Evolutionary conservation across 495 filamentous ascomycete genomes (phyloP), one percentile per base, ranked within the genome.

Genomic region (Hypoxylon fragiforme): DNA sequence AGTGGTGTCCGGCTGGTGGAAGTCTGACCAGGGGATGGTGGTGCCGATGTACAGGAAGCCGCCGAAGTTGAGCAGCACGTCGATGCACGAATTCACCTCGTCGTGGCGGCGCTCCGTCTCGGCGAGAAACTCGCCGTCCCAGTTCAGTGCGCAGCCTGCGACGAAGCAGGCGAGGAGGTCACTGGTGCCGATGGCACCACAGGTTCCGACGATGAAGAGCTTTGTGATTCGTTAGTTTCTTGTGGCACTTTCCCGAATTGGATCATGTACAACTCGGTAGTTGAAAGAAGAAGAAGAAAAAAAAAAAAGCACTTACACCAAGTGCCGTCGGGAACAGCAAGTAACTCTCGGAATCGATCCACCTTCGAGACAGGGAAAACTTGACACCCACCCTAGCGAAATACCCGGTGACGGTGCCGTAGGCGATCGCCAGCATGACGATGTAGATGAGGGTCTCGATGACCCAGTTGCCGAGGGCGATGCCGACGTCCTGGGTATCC

Each of bases 121-220:
- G 1, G 88, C 76, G 0, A 91, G 86, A 71, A 90, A 95, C 85
- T 88, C 88, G 66, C 92, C 91, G 72, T 81, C 90, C 77, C 86
- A 87, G 37, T 88, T 95, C 59, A 96, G 87, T 6, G 81, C 84
- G 68, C 92, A 94, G 15, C 91, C 91, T 14, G 91, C 90, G 48
- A 95, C 82, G 60, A 96, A 96, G 68, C 89, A 95, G 12, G 91
- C 90, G 7, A 96, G 78, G n/a, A 95, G 84, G 61, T 95, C 91
- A 64, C 95, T 90, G 16, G 86, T 91, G 7, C 90, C 91, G 44
- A 95, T 81, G 71, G 92, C 80, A 12, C 90, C 89, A 53, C 86
- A 87, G 7, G 89, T 91, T 12, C 88, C 89, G 5, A 89, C 76
- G 39, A 92, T 85, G 66, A 92, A 94, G 11, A 81, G 56, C 66